Evolutionary conservation across 2,329 filamentous ascomycete species (phyloP), one percentile per base, ranked within the genome.

Genomic region (Fusarium illudens): DNA sequence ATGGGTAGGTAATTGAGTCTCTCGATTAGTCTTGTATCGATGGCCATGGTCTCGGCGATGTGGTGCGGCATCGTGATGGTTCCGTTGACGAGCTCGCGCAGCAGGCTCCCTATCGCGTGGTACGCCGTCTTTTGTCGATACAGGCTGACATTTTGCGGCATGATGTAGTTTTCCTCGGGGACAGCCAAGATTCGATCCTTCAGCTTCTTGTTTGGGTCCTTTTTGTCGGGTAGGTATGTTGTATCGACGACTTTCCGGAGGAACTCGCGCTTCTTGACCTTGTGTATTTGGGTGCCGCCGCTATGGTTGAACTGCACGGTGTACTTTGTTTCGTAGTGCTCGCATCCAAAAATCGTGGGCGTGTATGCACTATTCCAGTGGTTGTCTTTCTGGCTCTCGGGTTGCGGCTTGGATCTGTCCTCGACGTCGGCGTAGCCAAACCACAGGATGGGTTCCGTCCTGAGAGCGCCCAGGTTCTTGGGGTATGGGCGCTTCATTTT

Each of bases 261-360:
- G 13, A 62, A 71, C 51, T 69, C 60, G 1, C 70, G 64, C 13
- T 67, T 56, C 15, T 42, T 49, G 29, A 74, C 60, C 4, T 66
- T 57, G 27, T 71, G 61, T 11, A 32, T 48, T 44, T 74, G 72
- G 12, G 66, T 55, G 6, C 60, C 64, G 12, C 67, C 70, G 8
- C 59, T 74, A 48, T 71, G 70, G 52, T 73, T 74, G 34, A 74
- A 65, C 42, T 53, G 39, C 20, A 74, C 68, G 12, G 58, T 65
- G 53, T 74, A 74, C 19, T 67, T 58, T 10, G 69, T 71, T 42
- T 72, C 48, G 12, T 70, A 67, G 33, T 74, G 71, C 27, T 71
- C 71, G 36, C 72, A 74, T 7, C 68, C 72, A 44, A 74, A 67
- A 6, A 74, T 74, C 15, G n/a, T 71, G 3, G 72, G 71, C 5